Evolutionary conservation across 2,329 filamentous ascomycete species (phyloP).

Genomic region (Grosmannia clavigera): DNA sequence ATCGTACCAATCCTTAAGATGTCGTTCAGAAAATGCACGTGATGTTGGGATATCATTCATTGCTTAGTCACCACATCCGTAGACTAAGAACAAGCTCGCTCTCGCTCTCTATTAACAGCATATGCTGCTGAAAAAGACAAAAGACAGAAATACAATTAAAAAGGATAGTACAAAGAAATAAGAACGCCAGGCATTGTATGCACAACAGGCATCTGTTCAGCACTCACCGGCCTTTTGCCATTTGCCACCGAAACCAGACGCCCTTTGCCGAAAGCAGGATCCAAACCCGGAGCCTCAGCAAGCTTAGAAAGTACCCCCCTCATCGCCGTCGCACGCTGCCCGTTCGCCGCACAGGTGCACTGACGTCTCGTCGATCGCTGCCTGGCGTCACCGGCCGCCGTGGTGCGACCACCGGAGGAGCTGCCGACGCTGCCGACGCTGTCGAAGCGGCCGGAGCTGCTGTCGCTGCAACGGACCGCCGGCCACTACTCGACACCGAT

Average conservation of each 20-base stretch:
- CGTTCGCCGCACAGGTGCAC: conserved; percentile 8
- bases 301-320: not conserved
- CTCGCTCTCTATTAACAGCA: too few species aligned
- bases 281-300: too few species aligned
- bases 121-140: not conserved
- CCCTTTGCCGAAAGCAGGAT: too few species aligned
- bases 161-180: not conserved
- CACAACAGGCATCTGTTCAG: not conserved
- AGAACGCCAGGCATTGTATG: not conserved
- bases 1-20: too few species aligned
- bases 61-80: not conserved
- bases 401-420: not conserved
- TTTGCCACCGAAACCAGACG: not conserved
- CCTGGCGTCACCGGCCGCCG: conserved; percentile 11
- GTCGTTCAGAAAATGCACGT: too few species aligned
- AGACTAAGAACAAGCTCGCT: too few species aligned
- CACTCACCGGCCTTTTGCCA: not conserved
- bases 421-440: not conserved
- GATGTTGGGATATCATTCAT: too few species aligned
- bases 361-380: conserved; percentile 11
- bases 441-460: not conserved
- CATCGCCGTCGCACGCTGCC: conserved; percentile 7
- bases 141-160: not conserved
- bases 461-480: not conserved
- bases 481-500: not conserved